phyloP scores from a whole-genome alignment of 108 stramenopile species.

The Skeletonema grethae region DNA sequence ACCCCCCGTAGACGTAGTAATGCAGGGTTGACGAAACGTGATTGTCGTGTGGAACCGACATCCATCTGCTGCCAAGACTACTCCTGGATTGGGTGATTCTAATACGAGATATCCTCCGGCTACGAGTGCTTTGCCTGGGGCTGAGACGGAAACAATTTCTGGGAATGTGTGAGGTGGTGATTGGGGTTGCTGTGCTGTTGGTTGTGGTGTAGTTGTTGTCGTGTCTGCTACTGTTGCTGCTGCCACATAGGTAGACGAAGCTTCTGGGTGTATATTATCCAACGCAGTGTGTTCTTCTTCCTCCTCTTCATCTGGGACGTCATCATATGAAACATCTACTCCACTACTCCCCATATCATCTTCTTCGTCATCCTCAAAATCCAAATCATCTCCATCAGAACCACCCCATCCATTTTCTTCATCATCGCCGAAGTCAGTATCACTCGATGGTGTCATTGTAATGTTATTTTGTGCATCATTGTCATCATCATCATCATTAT shows the following conservation, averaged over 20 bases:
- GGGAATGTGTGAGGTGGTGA: conserved; percentile 5
- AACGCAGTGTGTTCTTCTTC: neutral
- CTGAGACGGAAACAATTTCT: conserved; percentile 54
- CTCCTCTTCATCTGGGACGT: neutral
- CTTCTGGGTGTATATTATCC: neutral
- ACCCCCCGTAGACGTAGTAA: neutral
- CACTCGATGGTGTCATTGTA: neutral
- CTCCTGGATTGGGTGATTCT: conserved; percentile 85
- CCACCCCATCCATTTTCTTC: conserved; percentile 3
- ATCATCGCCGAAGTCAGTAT: neutral
- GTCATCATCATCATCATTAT: neutral
- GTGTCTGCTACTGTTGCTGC: too few relatives aligned
- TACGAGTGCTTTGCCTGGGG: conserved; percentile 93
- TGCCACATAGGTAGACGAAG: too few relatives aligned
- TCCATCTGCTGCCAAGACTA: conserved; percentile 85
- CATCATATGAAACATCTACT: neutral
- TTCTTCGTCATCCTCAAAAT: conserved; percentile 14
- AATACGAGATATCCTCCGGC: conserved; percentile 96
- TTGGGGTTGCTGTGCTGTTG: neutral
- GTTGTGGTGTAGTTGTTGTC: too few relatives aligned
- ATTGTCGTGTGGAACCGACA: conserved; percentile 85
- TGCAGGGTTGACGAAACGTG: conserved; percentile 34
- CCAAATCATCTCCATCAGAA: conserved; percentile 16
- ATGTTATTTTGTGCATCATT: neutral
- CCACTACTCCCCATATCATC: conserved; percentile 1